Evolutionary conservation across 2,329 filamentous ascomycete genomes (phyloP), one percentile per base, ranked within the genome.

Genomic region (Colletotrichum sp.): DNA sequence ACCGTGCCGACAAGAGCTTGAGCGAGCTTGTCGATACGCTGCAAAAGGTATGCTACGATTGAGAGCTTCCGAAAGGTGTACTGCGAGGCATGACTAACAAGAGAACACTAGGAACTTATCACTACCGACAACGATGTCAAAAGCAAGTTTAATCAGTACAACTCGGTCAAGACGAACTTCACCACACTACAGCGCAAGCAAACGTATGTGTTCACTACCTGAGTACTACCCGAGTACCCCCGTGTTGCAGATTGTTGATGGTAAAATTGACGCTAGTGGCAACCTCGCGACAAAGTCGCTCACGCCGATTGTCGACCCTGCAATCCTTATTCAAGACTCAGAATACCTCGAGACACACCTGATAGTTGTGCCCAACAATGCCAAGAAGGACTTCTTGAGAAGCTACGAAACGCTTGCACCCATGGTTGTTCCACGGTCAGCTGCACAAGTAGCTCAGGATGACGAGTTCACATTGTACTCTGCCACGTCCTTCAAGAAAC

Each of bases 271-370:
- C 30, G 67, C 59, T 55, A 96, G 95, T 69, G 97, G 97, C 78
- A 99, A 98, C 84, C 94, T 99, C 64, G 92, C 96, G 26, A 98
- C 96, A 80, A 98, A 96, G 84, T 99, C 96, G 15, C 93, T 99
- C 78, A 93, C 95, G n/a, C 93, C 95, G 15, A 92, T 99, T 78
- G 94, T 99, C 80, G 91, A 96, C 81, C 96, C 96, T 10, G 89
- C 91, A 71, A 87, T 96, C 75, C 90, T 98, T 59, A 91, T 98
- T 78, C 94, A 94, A 85, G 93, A 98, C 83, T 98, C 96, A 24
- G 97, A 99, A 87, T 99, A 98, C 86, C 93, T 99, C 80, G 96
- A 98, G 87, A 98, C 97, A 34, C 96, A 98, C 84, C 92, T 99
- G 34, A 90, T 99, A 79, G 97, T 95, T 24, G 95, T 99, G 10